Percentiles rank a stretch among this genome's conserved stretches.
These are phyloP conservation scores for Limonium bicolor DNA, from an alignment of 148 eudicot species.

Conservation along the genomic window DNA sequence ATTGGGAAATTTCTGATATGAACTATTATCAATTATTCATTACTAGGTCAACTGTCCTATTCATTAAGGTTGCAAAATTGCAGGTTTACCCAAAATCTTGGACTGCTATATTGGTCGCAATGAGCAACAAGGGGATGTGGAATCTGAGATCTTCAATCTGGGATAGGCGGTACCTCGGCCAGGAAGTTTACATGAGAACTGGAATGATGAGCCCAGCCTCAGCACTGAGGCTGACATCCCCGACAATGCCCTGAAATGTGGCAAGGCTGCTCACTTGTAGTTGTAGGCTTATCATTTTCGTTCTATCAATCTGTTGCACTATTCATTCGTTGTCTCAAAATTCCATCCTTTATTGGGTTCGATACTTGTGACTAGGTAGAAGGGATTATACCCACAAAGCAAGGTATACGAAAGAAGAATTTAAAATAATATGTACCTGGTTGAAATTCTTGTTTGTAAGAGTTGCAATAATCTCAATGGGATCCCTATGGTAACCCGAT, in stretches of 20 bases:
- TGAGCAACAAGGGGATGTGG: constrained; percentile 89
- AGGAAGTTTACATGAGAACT: constrained; percentile 43
- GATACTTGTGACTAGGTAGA: too few species aligned
- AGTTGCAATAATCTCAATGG: too few species aligned
- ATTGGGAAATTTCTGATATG: not conserved
- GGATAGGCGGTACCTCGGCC: constrained; percentile 67
- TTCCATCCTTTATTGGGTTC: too few species aligned
- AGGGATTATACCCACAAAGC: too few species aligned
- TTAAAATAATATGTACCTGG: too few species aligned
- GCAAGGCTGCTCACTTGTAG: constrained; percentile 28
- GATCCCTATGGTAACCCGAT: too few species aligned
- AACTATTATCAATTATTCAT: too few species aligned
- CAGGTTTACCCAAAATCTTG: constrained; percentile 69
- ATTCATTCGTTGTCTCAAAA: too few species aligned
- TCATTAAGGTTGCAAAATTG: not conserved
- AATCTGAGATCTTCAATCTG: constrained; percentile 69
- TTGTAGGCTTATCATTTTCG: too few species aligned
- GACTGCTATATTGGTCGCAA: constrained; percentile 45
- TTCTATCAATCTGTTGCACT: too few species aligned
- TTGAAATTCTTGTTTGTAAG: too few species aligned
- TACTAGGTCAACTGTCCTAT: not conserved
- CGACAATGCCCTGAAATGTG: constrained; percentile 56
- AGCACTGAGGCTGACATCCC: constrained; percentile 44
- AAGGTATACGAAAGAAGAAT: too few species aligned
- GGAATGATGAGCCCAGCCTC: constrained; percentile 41